Percentiles rank a stretch among this genome's conserved stretches.
phyloP scores from a whole-genome alignment of 805 yeast species.

The Kuraishia ogatae region DNA sequence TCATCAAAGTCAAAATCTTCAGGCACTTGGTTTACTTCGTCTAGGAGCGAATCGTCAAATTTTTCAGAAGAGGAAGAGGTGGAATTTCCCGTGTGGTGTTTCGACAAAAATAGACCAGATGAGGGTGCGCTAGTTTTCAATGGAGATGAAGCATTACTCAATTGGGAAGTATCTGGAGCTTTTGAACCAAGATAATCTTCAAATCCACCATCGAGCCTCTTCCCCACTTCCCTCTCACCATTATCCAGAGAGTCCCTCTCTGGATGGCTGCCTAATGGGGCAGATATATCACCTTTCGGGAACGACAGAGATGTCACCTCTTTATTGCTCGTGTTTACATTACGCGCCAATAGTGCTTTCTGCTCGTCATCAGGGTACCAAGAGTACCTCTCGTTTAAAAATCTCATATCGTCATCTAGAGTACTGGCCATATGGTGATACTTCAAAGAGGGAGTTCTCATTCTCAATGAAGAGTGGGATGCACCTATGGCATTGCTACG shows the following conservation, averaged over 20 bases:
- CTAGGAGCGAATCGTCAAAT: conserved; percentile 19
- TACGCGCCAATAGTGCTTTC: background rate
- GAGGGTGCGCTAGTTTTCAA: background rate
- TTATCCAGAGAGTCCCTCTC: no score
- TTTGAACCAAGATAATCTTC: no score
- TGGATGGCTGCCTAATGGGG: no score
- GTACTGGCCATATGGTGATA: conserved; percentile 12
- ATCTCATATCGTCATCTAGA: conserved; percentile 12
- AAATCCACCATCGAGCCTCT: no score
- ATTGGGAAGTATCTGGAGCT: no score
- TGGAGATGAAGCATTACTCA: no score
- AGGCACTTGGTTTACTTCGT: conserved; percentile 26
- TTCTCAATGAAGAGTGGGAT: background rate
- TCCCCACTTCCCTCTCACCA: no score
- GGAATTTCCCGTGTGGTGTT: background rate
- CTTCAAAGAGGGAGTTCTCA: conserved; percentile 6
- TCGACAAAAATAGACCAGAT: background rate
- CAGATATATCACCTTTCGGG: no score
- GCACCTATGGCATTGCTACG: background rate
- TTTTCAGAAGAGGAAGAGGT: background rate
- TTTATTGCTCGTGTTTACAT: background rate
- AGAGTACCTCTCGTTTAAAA: conserved; percentile 14
- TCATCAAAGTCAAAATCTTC: conserved; percentile 24
- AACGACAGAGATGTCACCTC: no score
- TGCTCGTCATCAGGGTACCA: conserved; percentile 20